Evolutionary conservation across 1,284 basidiomycete genomes (phyloP).

Genomic region (Sphaerobolus stellatus): DNA sequence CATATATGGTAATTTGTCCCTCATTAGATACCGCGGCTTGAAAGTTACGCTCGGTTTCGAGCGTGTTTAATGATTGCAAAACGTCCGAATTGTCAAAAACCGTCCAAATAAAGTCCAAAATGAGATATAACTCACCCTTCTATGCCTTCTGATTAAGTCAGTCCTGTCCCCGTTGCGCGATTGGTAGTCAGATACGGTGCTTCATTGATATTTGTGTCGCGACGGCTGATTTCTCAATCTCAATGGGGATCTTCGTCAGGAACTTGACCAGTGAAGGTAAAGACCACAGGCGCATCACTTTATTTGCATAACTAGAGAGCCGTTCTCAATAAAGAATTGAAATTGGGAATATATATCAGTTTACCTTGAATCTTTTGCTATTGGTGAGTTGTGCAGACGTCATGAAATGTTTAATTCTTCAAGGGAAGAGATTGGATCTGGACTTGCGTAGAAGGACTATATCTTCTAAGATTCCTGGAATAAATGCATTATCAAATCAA

Average conservation of each 20-base stretch:
- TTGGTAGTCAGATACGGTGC: not conserved
- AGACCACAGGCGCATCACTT: not conserved
- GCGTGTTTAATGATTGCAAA: too few species aligned
- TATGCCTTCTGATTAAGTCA: not conserved
- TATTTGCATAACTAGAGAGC: conserved; percentile 5
- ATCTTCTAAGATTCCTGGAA: conserved; percentile 4
- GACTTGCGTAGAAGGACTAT: not conserved
- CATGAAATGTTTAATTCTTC: not conserved
- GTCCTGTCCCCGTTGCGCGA: not conserved
- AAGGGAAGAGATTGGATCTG: not conserved
- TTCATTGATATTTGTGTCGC: not conserved
- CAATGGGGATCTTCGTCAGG: not conserved
- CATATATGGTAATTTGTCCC: too few species aligned
- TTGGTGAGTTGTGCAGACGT: not conserved
- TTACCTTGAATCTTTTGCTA: not conserved
- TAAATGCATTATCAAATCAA: too few species aligned
- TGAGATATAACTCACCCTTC: too few species aligned
- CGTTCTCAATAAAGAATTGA: too few species aligned
- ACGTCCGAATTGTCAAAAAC: too few species aligned
- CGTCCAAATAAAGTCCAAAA: too few species aligned
- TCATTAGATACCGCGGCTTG: too few species aligned
- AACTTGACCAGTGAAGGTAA: not conserved
- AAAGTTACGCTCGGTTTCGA: too few species aligned
- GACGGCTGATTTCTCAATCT: not conserved
- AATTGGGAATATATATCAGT: too few species aligned